Evolutionary conservation across 2,329 filamentous ascomycete species (phyloP).

Genomic region (Aspergillus neotritici): DNA sequence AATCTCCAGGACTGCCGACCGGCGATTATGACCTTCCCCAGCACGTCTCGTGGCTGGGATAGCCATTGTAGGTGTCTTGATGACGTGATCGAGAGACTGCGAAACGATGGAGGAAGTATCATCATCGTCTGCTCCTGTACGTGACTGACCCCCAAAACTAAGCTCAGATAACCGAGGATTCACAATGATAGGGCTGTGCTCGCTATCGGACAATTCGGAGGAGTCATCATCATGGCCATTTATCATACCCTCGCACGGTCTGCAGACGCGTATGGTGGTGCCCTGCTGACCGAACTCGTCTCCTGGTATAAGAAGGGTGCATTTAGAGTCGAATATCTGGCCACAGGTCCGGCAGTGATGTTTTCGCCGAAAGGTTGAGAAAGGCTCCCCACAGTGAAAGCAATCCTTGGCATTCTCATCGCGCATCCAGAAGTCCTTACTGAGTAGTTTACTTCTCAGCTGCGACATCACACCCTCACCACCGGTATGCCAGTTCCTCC

Average conservation of each 20-base stretch:
- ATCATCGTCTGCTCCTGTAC: constrained; percentile 43
- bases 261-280: constrained; percentile 80
- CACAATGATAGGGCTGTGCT: constrained; percentile 56
- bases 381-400: constrained; percentile 83
- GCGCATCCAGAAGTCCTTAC: constrained; percentile 98
- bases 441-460: constrained; percentile 80
- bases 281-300: constrained; percentile 81
- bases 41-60: constrained; percentile 60
- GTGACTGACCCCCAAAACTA: constrained; percentile 43
- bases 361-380: constrained; percentile 90
- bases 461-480: constrained; percentile 46
- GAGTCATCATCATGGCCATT: constrained; percentile 85
- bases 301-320: constrained; percentile 84
- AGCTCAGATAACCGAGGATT: constrained; percentile 58
- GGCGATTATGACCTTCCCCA: constrained; percentile 72
- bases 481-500: constrained; percentile 14
- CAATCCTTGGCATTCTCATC: constrained; percentile 98
- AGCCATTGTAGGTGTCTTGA: constrained; percentile 56
- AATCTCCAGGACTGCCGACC: constrained; percentile 85
- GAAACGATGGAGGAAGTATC: constrained; percentile 44
- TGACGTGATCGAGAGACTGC: constrained; percentile 42
- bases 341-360: constrained; percentile 93
- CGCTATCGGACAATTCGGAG: constrained; percentile 80
- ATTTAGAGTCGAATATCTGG: constrained; percentile 98
- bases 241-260: constrained; percentile 85